phyloP scores from a whole-genome alignment of 306 rosid genomes.

The Cucurbita pepo region DNA sequence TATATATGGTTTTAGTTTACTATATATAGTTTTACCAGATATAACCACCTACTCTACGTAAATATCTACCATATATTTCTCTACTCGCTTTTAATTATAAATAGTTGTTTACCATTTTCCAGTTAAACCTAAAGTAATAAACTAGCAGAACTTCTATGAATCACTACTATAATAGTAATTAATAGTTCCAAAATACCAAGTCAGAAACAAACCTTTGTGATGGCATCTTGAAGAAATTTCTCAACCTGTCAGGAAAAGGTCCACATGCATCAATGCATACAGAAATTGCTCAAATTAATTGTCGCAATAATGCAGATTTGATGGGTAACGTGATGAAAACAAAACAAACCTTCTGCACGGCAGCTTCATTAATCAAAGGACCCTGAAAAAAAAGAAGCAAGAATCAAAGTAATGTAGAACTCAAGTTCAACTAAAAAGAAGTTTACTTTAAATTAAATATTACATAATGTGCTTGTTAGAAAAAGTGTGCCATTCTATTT shows the following conservation, averaged over 20 bases:
- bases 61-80: too few relatives aligned
- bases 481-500: not conserved
- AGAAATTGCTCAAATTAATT: not conserved
- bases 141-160: not conserved
- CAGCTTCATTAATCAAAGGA: constrained; percentile 96
- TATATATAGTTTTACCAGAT: too few relatives aligned
- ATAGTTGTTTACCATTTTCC: not conserved
- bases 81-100: too few relatives aligned
- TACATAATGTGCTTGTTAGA: not conserved
- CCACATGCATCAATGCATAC: constrained; percentile 8
- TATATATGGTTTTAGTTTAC: too few relatives aligned
- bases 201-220: constrained; percentile 59
- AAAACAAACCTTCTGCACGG: constrained; percentile 63
- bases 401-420: not conserved
- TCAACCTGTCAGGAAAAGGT: constrained; percentile 52
- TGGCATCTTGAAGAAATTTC: constrained; percentile 65
- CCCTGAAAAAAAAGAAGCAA: constrained; percentile 38
- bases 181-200: constrained; percentile 7
- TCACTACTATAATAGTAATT: not conserved
- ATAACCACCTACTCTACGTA: too few relatives aligned
- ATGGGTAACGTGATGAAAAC: not conserved
- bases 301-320: not conserved
- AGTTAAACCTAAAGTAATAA: not conserved
- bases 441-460: not conserved
- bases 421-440: not conserved